These are phyloP conservation scores for Populus simonii DNA, from an alignment of 345 rosid genomes.

Conservation along the genomic window DNA sequence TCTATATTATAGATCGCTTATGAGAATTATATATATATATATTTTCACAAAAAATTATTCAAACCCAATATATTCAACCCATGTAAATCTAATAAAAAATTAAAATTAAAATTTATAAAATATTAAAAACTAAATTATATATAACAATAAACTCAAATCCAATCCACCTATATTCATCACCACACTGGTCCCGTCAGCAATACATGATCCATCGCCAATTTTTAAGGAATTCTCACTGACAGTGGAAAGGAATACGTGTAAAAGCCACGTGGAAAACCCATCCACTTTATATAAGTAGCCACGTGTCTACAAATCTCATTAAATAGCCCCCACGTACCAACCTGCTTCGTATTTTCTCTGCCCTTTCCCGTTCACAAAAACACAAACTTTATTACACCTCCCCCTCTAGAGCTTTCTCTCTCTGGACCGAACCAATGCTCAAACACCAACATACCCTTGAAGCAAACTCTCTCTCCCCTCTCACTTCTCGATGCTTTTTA, in stretches of 20 bases:
- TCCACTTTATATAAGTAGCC: neutral
- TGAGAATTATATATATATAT: no score
- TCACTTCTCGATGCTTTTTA: neutral
- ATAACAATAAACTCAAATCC: no score
- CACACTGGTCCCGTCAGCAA: neutral
- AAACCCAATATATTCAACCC: no score
- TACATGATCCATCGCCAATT: no score
- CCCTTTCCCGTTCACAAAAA: constrained; percentile 19
- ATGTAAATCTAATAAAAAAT: no score
- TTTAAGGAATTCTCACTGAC: no score
- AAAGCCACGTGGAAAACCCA: constrained; percentile 14
- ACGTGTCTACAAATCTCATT: neutral
- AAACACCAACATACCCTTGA: neutral
- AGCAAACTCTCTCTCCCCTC: neutral
- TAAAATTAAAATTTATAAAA: no score
- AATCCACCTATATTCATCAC: neutral
- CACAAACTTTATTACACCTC: neutral
- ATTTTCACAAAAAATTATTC: no score
- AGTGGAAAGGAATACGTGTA: neutral
- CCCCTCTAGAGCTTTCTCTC: neutral
- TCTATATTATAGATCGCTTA: fast-evolving
- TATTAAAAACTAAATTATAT: no score
- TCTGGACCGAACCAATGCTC: neutral
- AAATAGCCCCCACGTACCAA: constrained; percentile 8
- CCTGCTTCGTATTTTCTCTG: neutral